Evolutionary conservation across 176 grass and related monocot genomes (phyloP).

Genomic region (Eragrostis curvula): DNA sequence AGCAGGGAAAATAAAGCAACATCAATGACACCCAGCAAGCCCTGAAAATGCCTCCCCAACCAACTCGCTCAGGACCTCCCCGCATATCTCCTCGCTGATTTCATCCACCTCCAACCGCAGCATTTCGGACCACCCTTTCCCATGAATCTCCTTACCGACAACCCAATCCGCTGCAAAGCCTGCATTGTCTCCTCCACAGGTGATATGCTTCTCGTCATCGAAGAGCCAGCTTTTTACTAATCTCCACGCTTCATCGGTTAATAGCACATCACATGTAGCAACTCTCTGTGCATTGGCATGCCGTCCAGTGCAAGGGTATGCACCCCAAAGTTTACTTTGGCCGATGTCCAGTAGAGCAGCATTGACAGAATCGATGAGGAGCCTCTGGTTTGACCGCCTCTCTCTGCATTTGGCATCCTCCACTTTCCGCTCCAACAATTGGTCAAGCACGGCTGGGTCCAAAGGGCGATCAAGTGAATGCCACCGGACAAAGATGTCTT

Average conservation of each 20-base stretch:
- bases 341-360: conserved; percentile 70
- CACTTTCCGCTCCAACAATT: conserved; percentile 69
- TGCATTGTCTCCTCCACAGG: conserved; percentile 30
- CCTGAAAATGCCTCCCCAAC: conserved; percentile 69
- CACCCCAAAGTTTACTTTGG: conserved; percentile 49
- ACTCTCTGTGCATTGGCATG: not conserved
- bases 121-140: conserved; percentile 59
- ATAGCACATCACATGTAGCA: conserved; percentile 35
- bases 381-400: conserved; percentile 75
- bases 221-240: conserved; percentile 70
- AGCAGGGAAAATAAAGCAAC: conserved; percentile 31
- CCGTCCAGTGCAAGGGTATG: conserved; percentile 55
- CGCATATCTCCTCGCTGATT: conserved; percentile 76
- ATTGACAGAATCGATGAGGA: conserved; percentile 88
- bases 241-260: conserved; percentile 58
- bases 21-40: conserved; percentile 49
- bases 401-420: conserved; percentile 73
- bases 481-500: conserved; percentile 62
- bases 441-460: conserved; percentile 59
- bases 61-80: conserved; percentile 63
- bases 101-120: conserved; percentile 73
- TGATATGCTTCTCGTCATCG: conserved; percentile 39
- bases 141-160: conserved; percentile 64
- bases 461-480: conserved; percentile 72
- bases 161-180: conserved; percentile 52